Evolutionary conservation across 2,329 filamentous ascomycete genomes (phyloP), one percentile per base, ranked within the genome.

Genomic region (Talaromyces sp.): DNA sequence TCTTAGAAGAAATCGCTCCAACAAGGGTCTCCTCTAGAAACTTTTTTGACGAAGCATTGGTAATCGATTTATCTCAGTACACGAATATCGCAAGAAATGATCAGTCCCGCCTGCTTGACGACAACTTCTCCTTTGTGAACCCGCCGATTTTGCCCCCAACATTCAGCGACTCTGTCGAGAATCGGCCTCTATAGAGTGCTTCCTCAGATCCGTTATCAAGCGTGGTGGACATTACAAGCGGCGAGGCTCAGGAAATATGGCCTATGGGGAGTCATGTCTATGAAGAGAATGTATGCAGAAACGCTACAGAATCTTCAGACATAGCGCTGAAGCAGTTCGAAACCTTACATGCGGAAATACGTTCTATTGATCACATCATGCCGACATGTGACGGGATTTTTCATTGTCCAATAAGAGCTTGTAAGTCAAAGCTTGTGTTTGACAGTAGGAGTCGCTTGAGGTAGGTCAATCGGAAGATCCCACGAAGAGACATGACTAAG

Each of bases 401-500:
- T 60, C 58, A 37, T 60, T 60, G 58, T 60, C 58, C 58, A 27
- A 8, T 10, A 49, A 33, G 9, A 22, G 43, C 6, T n/a, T 60
- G 58, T 19, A 60, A 60, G 58, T 59, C 56, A 59, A 59, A 59
- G 56, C 35, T 19, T 31, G 6, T 37, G 43, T 60, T 60, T 49
- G 16, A 33, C 58, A 19, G 24, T 13, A 60, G n/a, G 19, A 35
- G n/a, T 35, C 58, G 5, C 16, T 49, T 60, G 27, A 49, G 16
- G 58, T 60, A 60, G 22, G 43, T 49, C n/a, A 59, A 33, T 19
- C 37, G 41, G 39, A 33, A 47, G 57, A 60, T 7, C n/a, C n/a
- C n/a, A n/a, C n/a, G n/a, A n/a, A n/a, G n/a, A n/a, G n/a, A 27
- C 43, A 49, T 49, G 58, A 60, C 9, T 49, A 35, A 37, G 41